Percentiles rank a stretch among this genome's conserved stretches.
phyloP scores from a whole-genome alignment of 352 stramenopile species.

The Globisporangium barbulae region DNA sequence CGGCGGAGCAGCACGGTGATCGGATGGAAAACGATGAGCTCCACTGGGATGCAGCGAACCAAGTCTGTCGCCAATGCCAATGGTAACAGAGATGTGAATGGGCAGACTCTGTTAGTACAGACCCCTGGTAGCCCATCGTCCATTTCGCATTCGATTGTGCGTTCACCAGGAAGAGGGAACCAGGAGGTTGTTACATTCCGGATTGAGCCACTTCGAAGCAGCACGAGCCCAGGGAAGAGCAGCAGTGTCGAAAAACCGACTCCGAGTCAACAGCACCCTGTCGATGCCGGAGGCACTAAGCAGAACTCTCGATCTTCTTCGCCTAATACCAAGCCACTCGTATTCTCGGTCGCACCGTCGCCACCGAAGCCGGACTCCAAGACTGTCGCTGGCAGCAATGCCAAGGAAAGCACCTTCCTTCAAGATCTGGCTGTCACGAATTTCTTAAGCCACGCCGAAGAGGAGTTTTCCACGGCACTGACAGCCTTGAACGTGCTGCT shows the following conservation, averaged over 20 bases:
- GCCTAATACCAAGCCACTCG: not conserved
- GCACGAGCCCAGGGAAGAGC: slow-evolving; percentile 1
- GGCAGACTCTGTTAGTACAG: not conserved
- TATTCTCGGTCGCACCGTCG: not conserved
- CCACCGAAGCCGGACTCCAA: slow-evolving; percentile 4
- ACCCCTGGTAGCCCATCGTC: not conserved
- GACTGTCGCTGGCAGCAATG: not conserved
- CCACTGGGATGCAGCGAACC: slow-evolving; percentile 3
- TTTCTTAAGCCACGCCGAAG: slow-evolving; percentile 68
- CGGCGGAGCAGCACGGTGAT: slow-evolving; percentile 19
- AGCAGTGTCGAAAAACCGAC: slow-evolving; percentile 4
- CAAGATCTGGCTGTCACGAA: slow-evolving; percentile 59
- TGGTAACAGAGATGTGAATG: not conserved
- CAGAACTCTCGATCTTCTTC: not conserved
- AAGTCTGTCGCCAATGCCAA: not conserved
- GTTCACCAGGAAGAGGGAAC: not conserved
- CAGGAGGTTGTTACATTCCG: slow-evolving; percentile 21
- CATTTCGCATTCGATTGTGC: not conserved
- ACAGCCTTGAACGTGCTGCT: slow-evolving; percentile 77
- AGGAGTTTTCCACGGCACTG: slow-evolving; percentile 71
- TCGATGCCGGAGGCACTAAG: not conserved
- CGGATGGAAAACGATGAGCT: not conserved
- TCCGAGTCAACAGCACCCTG: not conserved
- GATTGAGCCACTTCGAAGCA: slow-evolving; percentile 18
- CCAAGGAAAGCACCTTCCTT: slow-evolving; percentile 56